Base-by-base conservation (phyloP, 2,329 filamentous ascomycete species). In the Alternaria solani region DNA sequence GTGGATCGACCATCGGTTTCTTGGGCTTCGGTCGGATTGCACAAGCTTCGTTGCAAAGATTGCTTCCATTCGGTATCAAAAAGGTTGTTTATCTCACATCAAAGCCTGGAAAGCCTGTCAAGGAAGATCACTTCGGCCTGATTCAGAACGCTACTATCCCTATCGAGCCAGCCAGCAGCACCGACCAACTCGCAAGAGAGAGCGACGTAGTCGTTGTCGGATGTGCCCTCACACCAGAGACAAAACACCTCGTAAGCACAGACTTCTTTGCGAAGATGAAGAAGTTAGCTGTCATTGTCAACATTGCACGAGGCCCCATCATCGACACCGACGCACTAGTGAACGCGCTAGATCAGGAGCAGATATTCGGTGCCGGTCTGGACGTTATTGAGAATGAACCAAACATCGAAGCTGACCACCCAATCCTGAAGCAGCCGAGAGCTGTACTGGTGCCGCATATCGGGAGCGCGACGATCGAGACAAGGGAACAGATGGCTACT, bases 361-460 rank as follows among this genome's bases (percentile, higher is more conserved):
- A 82, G 36, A 81, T 88, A 6, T 83, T 81, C 23, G 82, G 83
- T 1, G 84, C 82, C 0, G 86, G 85, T 0, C 66, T 88, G 16
- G 85, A 87, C 61, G 85, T 87, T 6, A 87, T 83, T 57, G 85
- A 87, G 70, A 78, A 81, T 39, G 85, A 88, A 72, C 84, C 83
- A 41, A 82, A 80, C 51, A 80, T 83, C 48, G 59, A 62, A n/a
- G 66, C 63, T 8, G 79, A 87, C 61, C 78, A 81, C 7, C 85
- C 83, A 0, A 74, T 84, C 32, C 62, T 85, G 48, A 80, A 79
- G 39, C 77, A 85, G 57, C 76, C 79, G 57, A 81, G 83, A 47
- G 81, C 79, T 34, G 84, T 88, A 65, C 70, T 88, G 59, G 73
- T 87, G 53, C 86, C 86, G 46, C 86, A 88, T 67, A 85, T 88